Conservation (phyloP, 148 eudicot species). For the Rhododendron mucronatum region DNA sequence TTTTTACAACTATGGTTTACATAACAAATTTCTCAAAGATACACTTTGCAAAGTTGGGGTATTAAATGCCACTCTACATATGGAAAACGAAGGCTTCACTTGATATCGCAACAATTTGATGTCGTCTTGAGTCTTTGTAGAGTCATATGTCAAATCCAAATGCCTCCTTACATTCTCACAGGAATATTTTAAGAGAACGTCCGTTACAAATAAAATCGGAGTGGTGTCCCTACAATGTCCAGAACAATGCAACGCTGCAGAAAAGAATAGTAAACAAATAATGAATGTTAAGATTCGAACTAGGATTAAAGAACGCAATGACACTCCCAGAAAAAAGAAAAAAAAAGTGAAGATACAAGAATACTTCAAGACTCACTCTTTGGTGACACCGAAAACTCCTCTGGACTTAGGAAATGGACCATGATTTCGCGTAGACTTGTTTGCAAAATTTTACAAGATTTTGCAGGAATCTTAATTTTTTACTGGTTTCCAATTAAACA, state of each 20-base stretch:
- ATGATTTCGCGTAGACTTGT: slow-evolving; percentile 66
- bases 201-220: slow-evolving; percentile 92
- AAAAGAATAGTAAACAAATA: neutral
- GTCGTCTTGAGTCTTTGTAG: slow-evolving; percentile 81
- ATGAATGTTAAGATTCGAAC: neutral
- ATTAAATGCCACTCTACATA: neutral
- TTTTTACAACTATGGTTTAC: no score
- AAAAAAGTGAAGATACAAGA: neutral
- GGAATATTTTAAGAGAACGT: slow-evolving; percentile 93
- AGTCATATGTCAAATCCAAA: slow-evolving; percentile 74
- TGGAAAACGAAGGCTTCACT: slow-evolving; percentile 31
- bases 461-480: no score
- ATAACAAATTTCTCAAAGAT: neutral
- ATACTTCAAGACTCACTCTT: slow-evolving; percentile 27
- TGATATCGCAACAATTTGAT: slow-evolving; percentile 74
- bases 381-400: slow-evolving; percentile 27
- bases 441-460: no score
- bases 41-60: neutral
- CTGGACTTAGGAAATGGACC: slow-evolving; percentile 45
- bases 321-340: neutral
- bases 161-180: slow-evolving; percentile 82
- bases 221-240: slow-evolving; percentile 98
- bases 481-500: no score
- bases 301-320: neutral
- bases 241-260: slow-evolving; percentile 89